phyloP scores from a whole-genome alignment of 768 basidiomycete genomes.

The Collybiopsis confluens region DNA sequence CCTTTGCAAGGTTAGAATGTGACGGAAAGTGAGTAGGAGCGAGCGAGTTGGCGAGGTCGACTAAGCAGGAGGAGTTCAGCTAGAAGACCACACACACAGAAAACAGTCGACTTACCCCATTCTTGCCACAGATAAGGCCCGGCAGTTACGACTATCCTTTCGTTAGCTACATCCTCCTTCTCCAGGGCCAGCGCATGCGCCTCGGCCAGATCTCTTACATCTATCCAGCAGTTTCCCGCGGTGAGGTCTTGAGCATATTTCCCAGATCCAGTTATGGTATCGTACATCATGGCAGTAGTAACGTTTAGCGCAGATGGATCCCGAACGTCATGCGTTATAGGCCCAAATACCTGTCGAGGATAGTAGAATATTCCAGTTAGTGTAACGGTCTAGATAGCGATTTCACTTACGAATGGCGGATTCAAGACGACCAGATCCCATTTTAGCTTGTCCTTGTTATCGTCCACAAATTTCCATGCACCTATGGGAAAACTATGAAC shows the following conservation, averaged over 20 bases:
- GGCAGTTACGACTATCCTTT: conserved; percentile 49
- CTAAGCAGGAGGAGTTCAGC: conserved; percentile 13
- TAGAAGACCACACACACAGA: neutral
- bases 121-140: conserved; percentile 32
- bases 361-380: neutral
- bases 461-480: conserved; percentile 38
- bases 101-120: conserved; percentile 19
- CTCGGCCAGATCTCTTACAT: conserved; percentile 54
- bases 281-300: conserved; percentile 28
- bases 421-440: conserved; percentile 54
- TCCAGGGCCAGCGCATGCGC: conserved; percentile 53
- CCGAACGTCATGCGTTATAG: conserved; percentile 37
- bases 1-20: conserved; percentile 1
- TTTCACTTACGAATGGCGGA: conserved; percentile 42
- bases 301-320: conserved; percentile 32
- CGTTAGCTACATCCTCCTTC: conserved; percentile 46
- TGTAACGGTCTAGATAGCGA: conserved; percentile 1
- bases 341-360: conserved; percentile 19
- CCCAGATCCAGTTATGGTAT: conserved; percentile 16
- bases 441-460: conserved; percentile 35
- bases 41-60: conserved; percentile 22
- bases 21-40: neutral
- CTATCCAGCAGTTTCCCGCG: conserved; percentile 33
- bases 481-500: conserved; percentile 21
- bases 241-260: conserved; percentile 16